Conservation (phyloP, 1,284 basidiomycete genomes). For the Rhodotorula sp. region DNA sequence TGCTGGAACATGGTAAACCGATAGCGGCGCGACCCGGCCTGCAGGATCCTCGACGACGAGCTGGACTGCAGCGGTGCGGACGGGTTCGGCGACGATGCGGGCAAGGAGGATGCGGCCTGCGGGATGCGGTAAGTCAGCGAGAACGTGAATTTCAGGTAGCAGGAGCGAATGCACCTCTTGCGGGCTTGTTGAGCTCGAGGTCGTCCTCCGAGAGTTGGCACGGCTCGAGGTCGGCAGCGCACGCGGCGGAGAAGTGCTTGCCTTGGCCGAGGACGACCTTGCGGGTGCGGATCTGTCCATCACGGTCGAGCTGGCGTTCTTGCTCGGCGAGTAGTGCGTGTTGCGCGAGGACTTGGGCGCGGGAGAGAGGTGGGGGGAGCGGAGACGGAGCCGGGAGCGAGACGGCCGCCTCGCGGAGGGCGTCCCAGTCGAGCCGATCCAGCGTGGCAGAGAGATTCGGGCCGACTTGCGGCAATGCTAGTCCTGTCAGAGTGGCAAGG, state of each 20-base stretch:
- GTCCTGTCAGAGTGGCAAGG: no score
- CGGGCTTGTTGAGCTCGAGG: conserved; percentile 9
- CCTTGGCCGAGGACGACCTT: conserved; percentile 17
- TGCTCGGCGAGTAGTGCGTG: conserved; percentile 2
- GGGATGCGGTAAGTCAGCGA: neutral
- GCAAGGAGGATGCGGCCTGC: conserved; percentile 23
- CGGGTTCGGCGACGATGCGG: conserved; percentile 6
- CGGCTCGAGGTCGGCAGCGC: neutral
- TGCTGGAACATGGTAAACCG: conserved; percentile 20
- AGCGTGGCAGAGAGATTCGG: neutral
- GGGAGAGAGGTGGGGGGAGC: conserved; percentile 11
- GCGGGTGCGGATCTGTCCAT: conserved; percentile 4
- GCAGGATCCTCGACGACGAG: conserved; percentile 29
- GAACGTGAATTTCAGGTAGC: neutral
- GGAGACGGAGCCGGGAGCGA: conserved; percentile 6
- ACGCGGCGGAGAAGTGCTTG: conserved; percentile 10
- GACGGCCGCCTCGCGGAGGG: neutral
- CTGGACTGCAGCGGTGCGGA: conserved; percentile 23
- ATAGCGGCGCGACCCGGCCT: conserved; percentile 15
- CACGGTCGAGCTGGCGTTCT: conserved; percentile 9
- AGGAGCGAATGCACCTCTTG: neutral
- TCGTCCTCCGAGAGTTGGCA: neutral
- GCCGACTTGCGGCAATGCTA: no score
- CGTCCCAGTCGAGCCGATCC: conserved; percentile 12
- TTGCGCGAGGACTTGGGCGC: neutral